Percentiles rank a stretch among this genome's conserved stretches.
Conservation (phyloP, 352 stramenopile genomes). For the Globisporangium nunn region DNA sequence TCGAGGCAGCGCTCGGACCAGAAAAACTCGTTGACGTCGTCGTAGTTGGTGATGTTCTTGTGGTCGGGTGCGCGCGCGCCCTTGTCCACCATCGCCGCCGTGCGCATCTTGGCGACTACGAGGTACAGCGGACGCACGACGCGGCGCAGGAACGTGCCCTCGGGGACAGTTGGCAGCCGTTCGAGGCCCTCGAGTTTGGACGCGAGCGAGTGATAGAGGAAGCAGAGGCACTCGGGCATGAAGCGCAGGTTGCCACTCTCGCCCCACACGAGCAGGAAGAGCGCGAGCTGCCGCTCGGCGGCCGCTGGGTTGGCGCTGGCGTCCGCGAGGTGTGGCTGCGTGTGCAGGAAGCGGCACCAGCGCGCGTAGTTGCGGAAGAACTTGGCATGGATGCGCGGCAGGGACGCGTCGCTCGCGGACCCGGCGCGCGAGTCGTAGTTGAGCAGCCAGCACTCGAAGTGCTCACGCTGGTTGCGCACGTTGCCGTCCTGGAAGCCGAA, state of each 20-base stretch:
- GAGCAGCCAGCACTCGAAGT: conserved; percentile 79
- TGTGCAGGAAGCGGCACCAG: conserved; percentile 93
- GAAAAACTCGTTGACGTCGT: conserved; percentile 90
- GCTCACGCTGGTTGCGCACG: conserved; percentile 79
- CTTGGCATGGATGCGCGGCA: conserved; percentile 87
- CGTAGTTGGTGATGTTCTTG: conserved; percentile 87
- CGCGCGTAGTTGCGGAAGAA: conserved; percentile 91
- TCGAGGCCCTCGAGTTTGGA: conserved; percentile 61
- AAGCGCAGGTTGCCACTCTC: conserved; percentile 81
- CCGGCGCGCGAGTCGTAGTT: conserved; percentile 68
- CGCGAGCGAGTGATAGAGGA: conserved; percentile 80
- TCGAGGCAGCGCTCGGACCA: conserved; percentile 68
- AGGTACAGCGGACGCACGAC: conserved; percentile 75
- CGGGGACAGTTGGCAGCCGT: conserved; percentile 43
- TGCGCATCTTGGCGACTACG: conserved; percentile 69
- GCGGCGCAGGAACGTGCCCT: conserved; percentile 64
- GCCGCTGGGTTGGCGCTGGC: conserved; percentile 14
- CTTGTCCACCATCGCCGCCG: conserved; percentile 17
- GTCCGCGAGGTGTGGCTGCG: conserved; percentile 77
- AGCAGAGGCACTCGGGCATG: conserved; percentile 88
- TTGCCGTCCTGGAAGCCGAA: conserved; percentile 86
- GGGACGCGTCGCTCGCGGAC: conserved; percentile 29
- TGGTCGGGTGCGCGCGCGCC: conserved; percentile 43
- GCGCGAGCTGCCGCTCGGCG: conserved; percentile 57
- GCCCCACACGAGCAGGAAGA: conserved; percentile 85